phyloP scores from a whole-genome alignment of 1,284 basidiomycete species.

The Apiotrichum veenhuisii region DNA sequence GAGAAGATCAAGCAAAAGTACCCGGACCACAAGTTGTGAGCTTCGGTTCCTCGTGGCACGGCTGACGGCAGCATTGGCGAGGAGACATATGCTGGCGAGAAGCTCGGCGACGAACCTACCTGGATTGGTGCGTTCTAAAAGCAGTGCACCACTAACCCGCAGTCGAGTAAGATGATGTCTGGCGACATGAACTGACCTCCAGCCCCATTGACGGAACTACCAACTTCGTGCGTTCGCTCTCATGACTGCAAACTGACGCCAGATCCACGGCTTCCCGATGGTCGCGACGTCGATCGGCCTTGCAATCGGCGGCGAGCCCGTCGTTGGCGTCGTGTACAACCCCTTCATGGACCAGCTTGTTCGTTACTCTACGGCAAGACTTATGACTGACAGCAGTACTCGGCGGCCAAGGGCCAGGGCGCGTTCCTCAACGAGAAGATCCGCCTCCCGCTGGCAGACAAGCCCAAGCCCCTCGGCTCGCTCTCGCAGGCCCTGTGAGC shows the following conservation, averaged over 20 bases:
- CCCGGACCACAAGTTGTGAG: slow-evolving; percentile 78
- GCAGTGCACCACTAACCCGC: slow-evolving; percentile 14
- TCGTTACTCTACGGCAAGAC: neutral
- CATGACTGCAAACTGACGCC: neutral
- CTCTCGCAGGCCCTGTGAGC: slow-evolving; percentile 68
- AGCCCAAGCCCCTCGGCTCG: slow-evolving; percentile 65
- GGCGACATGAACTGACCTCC: slow-evolving; percentile 7
- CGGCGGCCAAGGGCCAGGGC: slow-evolving; percentile 72
- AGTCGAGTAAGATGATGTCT: slow-evolving; percentile 31
- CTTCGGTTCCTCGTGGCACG: slow-evolving; percentile 15
- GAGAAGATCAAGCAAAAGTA: slow-evolving; percentile 64
- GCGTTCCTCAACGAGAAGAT: slow-evolving; percentile 65
- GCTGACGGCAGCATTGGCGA: slow-evolving; percentile 73
- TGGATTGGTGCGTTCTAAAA: slow-evolving; percentile 64
- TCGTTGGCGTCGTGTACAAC: slow-evolving; percentile 87
- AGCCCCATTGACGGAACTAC: slow-evolving; percentile 61
- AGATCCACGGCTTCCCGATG: slow-evolving; percentile 65
- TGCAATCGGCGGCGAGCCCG: slow-evolving; percentile 71
- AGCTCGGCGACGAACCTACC: slow-evolving; percentile 79
- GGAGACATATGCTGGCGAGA: slow-evolving; percentile 69
- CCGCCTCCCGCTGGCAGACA: slow-evolving; percentile 66
- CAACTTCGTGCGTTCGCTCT: slow-evolving; percentile 72
- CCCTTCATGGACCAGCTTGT: slow-evolving; percentile 82
- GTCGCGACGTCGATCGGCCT: slow-evolving; percentile 88
- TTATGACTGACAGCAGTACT: slow-evolving; percentile 58